Conservation (phyloP, 352 stramenopile species). For the Globisporangium apiculatum region DNA sequence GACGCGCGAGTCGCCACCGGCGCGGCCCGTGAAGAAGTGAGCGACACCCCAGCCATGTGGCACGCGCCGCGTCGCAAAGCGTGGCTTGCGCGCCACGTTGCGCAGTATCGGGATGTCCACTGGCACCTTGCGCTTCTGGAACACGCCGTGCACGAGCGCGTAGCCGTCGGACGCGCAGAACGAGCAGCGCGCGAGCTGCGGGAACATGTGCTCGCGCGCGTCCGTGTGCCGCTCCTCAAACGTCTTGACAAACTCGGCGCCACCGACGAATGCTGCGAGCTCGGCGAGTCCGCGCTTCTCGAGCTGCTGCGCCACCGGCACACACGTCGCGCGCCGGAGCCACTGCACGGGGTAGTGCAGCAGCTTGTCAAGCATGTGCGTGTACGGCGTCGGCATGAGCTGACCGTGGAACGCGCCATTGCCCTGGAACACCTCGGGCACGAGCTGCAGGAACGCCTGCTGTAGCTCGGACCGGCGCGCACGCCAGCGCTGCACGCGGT, state of each 20-base stretch:
- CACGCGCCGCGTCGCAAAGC: conserved; percentile 21
- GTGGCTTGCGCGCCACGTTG: conserved; percentile 14
- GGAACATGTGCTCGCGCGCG: conserved; percentile 42
- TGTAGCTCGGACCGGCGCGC: conserved; percentile 51
- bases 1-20: conserved; percentile 9
- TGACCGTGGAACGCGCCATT: conserved; percentile 19
- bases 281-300: conserved; percentile 42
- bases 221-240: conserved; percentile 64
- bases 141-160: conserved; percentile 74
- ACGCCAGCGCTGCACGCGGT: conserved; percentile 44
- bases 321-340: conserved; percentile 41
- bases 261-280: conserved; percentile 50
- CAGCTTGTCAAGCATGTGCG: conserved; percentile 49
- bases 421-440: conserved; percentile 48
- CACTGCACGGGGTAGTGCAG: conserved; percentile 56
- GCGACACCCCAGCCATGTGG: conserved; percentile 76
- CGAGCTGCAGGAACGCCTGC: conserved; percentile 33
- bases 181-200: conserved; percentile 39
- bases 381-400: conserved; percentile 49
- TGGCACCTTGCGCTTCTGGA: conserved; percentile 33
- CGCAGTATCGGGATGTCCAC: conserved; percentile 14
- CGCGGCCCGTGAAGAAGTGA: conserved; percentile 54
- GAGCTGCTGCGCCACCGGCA: conserved; percentile 39
- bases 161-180: conserved; percentile 69
- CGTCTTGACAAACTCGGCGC: conserved; percentile 54